phyloP scores from a whole-genome alignment of 169 alveolate species.

The Eimeria necatrix region DNA sequence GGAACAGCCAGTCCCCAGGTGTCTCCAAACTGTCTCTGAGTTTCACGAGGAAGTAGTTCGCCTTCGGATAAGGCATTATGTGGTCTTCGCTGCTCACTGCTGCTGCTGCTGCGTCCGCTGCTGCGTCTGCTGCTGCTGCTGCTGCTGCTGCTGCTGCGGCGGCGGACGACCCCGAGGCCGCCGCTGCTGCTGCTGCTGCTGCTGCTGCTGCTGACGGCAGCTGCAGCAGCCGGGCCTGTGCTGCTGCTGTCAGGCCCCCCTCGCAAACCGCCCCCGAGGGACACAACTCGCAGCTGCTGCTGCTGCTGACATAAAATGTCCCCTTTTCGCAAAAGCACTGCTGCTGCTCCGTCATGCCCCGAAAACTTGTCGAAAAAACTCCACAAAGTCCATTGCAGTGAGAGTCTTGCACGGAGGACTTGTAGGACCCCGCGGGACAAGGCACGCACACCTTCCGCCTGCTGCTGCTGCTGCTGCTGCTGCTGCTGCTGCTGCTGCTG shows the following conservation, averaged over 20 bases:
- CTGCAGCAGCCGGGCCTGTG: neutral
- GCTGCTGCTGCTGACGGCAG: no score
- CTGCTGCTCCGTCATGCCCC: slow-evolving; percentile 86
- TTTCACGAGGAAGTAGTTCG: slow-evolving; percentile 87
- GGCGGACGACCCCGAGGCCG: neutral
- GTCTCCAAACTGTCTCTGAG: slow-evolving; percentile 80
- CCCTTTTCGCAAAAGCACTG: slow-evolving; percentile 90
- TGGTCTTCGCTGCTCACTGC: slow-evolving; percentile 83
- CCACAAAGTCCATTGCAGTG: slow-evolving; percentile 88
- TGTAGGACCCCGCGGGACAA: slow-evolving; percentile 89
- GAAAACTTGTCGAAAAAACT: slow-evolving; percentile 86
- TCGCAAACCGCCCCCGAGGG: slow-evolving; percentile 89
- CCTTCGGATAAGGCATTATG: slow-evolving; percentile 88
- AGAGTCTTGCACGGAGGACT: slow-evolving; percentile 89
- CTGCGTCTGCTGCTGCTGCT: slow-evolving; percentile 53
- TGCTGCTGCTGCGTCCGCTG: slow-evolving; percentile 71
- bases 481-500: no score
- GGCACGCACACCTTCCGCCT: slow-evolving; percentile 85
- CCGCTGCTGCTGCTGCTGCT: neutral
- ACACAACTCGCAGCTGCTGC: slow-evolving; percentile 86
- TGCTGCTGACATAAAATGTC: slow-evolving; percentile 85
- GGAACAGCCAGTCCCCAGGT: slow-evolving; percentile 89
- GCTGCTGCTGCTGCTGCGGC: slow-evolving; percentile 23
- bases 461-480: no score
- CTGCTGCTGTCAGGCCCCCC: slow-evolving; percentile 84